A percentile compares a stretch with the other conserved stretches of the same genome.
Evolutionary conservation across 257 asterid species (phyloP).

Genomic region (Fraxinus pennsylvanica): DNA sequence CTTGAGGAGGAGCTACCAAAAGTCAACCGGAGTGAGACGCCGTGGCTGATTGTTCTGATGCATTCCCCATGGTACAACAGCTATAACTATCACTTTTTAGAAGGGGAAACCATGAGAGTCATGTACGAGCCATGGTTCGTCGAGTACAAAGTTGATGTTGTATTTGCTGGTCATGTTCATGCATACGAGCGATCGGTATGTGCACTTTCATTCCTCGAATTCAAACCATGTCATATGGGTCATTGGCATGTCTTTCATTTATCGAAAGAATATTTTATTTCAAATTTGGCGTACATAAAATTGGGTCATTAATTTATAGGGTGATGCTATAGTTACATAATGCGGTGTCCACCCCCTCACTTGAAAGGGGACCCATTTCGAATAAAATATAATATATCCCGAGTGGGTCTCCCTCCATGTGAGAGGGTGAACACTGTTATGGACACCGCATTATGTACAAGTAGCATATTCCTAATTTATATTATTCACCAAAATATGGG

Average conservation of each 20-base stretch:
- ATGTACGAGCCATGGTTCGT: constrained; percentile 81
- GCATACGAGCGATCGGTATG: constrained; percentile 86
- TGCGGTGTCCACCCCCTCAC: too few species aligned
- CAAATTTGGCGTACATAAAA: too few species aligned
- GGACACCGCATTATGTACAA: too few species aligned
- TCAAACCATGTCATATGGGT: neutral
- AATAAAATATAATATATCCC: too few species aligned
- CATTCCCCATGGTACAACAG: constrained; percentile 98
- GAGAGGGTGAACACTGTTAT: too few species aligned
- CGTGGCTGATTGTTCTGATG: constrained; percentile 83
- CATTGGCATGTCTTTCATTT: neutral
- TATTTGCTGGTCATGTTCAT: constrained; percentile 93
- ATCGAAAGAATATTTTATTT: too few species aligned
- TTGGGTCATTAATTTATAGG: too few species aligned
- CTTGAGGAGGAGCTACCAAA: constrained; percentile 65
- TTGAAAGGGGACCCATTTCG: too few species aligned
- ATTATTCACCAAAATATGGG: too few species aligned
- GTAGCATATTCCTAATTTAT: too few species aligned
- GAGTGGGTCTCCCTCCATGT: too few species aligned
- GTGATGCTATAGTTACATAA: too few species aligned
- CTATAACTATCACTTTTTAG: constrained; percentile 78
- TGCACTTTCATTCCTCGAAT: neutral
- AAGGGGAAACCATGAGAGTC: constrained; percentile 95
- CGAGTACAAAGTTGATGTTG: constrained; percentile 76
- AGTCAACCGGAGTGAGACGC: constrained; percentile 80